Evolutionary conservation across 179 eudicot species (phyloP).

Genomic region (Silene noctiflora): DNA sequence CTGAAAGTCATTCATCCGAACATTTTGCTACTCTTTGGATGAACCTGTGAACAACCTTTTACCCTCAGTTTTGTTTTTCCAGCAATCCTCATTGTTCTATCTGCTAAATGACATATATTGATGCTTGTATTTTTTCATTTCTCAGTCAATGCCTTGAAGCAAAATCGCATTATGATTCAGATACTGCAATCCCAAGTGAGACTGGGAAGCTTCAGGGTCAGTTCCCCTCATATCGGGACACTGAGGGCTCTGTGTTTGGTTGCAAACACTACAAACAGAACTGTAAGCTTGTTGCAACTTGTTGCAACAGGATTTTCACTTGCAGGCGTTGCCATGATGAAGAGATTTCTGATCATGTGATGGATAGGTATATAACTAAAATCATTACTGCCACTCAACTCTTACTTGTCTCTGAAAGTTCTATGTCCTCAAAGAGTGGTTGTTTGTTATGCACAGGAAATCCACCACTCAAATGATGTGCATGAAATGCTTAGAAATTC

Average conservation of each 20-base stretch:
- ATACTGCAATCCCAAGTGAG: slow-evolving; percentile 29
- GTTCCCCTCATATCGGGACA: slow-evolving; percentile 67
- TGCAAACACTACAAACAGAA: slow-evolving; percentile 92
- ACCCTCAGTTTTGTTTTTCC: background rate
- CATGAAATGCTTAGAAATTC: slow-evolving; percentile 82
- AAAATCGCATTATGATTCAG: slow-evolving; percentile 42
- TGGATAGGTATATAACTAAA: slow-evolving; percentile 60
- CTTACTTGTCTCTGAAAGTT: slow-evolving; percentile 10
- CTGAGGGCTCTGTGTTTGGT: slow-evolving; percentile 54
- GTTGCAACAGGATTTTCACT: slow-evolving; percentile 74
- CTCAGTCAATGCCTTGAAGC: slow-evolving; percentile 59
- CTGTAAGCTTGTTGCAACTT: slow-evolving; percentile 79
- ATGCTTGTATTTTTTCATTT: slow-evolving; percentile 14
- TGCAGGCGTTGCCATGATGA: slow-evolving; percentile 95
- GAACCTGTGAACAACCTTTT: slow-evolving; percentile 8
- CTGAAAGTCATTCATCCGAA: background rate
- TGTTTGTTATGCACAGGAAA: slow-evolving; percentile 52
- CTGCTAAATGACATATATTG: slow-evolving; percentile 18
- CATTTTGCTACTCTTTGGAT: slow-evolving; percentile 9
- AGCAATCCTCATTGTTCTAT: background rate
- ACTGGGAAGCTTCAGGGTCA: slow-evolving; percentile 64
- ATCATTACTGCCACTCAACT: slow-evolving; percentile 10
- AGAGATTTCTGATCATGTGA: slow-evolving; percentile 59
- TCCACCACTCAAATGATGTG: slow-evolving; percentile 81
- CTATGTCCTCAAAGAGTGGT: slow-evolving; percentile 11